These are phyloP conservation scores for Diospyros kaki DNA, from an alignment of 148 eudicot genomes.

Conservation along the genomic window DNA sequence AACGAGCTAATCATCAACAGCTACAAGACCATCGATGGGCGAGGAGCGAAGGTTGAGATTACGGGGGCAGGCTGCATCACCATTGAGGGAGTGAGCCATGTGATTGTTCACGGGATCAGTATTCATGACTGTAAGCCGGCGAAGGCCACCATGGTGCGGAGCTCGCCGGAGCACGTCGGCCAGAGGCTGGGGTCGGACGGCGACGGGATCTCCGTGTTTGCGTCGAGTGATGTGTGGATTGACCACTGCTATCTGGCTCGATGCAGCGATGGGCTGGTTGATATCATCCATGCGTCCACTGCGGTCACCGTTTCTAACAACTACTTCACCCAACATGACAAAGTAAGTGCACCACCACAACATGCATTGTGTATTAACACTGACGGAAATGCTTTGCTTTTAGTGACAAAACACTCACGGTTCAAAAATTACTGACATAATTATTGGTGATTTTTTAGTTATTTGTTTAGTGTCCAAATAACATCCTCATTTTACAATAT, in stretches of 20 bases:
- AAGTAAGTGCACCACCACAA: background rate
- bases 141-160: conserved; percentile 18
- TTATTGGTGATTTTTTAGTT: too few relatives aligned
- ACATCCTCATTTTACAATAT: too few relatives aligned
- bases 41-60: conserved; percentile 35
- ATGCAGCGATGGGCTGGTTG: conserved; percentile 33
- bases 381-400: too few relatives aligned
- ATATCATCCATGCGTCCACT: conserved; percentile 35
- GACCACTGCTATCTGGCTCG: conserved; percentile 34
- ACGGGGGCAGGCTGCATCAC: conserved; percentile 31
- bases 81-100: conserved; percentile 22
- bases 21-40: conserved; percentile 35
- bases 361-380: too few relatives aligned
- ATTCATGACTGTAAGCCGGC: conserved; percentile 30
- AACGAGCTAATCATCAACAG: conserved; percentile 32
- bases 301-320: conserved; percentile 35
- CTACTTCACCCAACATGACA: conserved; percentile 39
- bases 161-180: conserved; percentile 28
- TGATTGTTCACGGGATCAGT: conserved; percentile 32
- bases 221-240: conserved; percentile 25
- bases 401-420: too few relatives aligned
- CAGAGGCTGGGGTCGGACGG: conserved; percentile 36
- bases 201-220: conserved; percentile 28
- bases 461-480: too few relatives aligned
- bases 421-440: too few relatives aligned